A percentile compares a stretch with the other conserved stretches of the same genome.
These are phyloP conservation scores for Mucor lusitanicus DNA, from an alignment of 371 early-diverging fungal genomes.

Conservation along the genomic window DNA sequence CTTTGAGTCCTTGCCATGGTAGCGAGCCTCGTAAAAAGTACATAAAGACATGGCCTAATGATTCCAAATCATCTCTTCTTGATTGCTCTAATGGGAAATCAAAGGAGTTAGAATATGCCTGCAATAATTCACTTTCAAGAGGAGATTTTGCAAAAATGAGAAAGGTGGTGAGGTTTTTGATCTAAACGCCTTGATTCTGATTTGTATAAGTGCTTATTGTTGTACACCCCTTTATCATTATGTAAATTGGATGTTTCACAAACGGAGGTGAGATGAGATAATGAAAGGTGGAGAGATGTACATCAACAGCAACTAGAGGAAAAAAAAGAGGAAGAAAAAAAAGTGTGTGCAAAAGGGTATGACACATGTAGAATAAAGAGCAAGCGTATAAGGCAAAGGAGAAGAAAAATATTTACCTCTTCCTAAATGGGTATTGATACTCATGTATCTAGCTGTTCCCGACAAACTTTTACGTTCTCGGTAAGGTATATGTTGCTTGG, in stretches of 20 bases:
- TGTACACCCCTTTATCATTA: background rate
- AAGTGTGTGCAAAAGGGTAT: background rate
- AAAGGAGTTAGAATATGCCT: background rate
- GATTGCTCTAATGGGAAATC: slow-evolving; percentile 79
- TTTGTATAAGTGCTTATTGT: background rate
- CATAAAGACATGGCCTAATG: slow-evolving; percentile 98
- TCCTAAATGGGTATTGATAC: slow-evolving; percentile 94
- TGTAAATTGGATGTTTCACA: background rate
- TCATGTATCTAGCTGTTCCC: slow-evolving; percentile 97
- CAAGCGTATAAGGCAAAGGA: background rate
- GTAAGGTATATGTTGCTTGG: slow-evolving; percentile 90
- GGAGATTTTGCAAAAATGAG: background rate
- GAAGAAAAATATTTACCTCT: slow-evolving; percentile 35
- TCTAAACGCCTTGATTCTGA: background rate
- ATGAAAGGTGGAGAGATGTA: background rate
- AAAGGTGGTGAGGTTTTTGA: background rate
- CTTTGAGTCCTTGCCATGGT: slow-evolving; percentile 99
- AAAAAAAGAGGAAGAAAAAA: background rate
- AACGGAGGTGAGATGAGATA: background rate
- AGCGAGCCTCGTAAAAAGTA: slow-evolving; percentile 98
- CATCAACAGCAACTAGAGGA: background rate
- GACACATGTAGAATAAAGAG: background rate
- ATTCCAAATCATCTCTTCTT: slow-evolving; percentile 98
- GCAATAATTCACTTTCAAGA: background rate
- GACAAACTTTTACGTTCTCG: slow-evolving; percentile 87